Evolutionary conservation across 805 yeast genomes (phyloP), one percentile per base, ranked within the genome.

Genomic region (Wickerhamiella allomyrinae): DNA sequence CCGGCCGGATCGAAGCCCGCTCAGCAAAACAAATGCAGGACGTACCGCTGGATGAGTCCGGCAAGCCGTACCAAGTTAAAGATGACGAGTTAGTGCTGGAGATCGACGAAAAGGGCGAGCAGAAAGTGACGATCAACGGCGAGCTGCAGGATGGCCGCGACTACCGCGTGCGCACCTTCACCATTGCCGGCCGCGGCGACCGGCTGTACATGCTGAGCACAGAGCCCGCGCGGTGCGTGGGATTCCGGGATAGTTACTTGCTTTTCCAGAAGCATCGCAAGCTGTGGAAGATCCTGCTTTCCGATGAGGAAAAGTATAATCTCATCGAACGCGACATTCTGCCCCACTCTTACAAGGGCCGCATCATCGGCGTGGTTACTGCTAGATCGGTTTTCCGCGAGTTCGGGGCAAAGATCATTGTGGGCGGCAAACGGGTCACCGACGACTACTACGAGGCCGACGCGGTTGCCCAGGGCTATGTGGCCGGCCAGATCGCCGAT

Each of bases 201-300:
- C 69, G 77, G 49, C 67, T 77, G 44, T 91, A 75, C 60, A 87
- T 89, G 94, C 73, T 91, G 38, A 79, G 94, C 2, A 87, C 97
- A 0, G 98, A 91, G 57, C 95, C 95, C 2, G 96, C 98, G 1
- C 73, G 97, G 51, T 76, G 89, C 54, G 85, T 89, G 47, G 97
- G 96, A 3, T 83, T 86, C 63, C 71, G 95, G 51, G 96, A 89
- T 57, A 83, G 95, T 2, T 86, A 89, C 55, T 66, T 86, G 41
- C 68, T 89, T 46, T 86, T 89, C 63, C 94, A 87, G 57, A 81
- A 86, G 39, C 95, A 89, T 62, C 72, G 76, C 40, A 68, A 74
- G 40, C 66, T 91, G 41, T 79, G 71, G 65, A 85, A 87, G 56
- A 73, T 79, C 47, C 74, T 81, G 9, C 67, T 87, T 37, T 68